These are phyloP conservation scores for Annulohypoxylon truncatum DNA, from an alignment of 2,329 filamentous ascomycete genomes.

Conservation along the genomic window DNA sequence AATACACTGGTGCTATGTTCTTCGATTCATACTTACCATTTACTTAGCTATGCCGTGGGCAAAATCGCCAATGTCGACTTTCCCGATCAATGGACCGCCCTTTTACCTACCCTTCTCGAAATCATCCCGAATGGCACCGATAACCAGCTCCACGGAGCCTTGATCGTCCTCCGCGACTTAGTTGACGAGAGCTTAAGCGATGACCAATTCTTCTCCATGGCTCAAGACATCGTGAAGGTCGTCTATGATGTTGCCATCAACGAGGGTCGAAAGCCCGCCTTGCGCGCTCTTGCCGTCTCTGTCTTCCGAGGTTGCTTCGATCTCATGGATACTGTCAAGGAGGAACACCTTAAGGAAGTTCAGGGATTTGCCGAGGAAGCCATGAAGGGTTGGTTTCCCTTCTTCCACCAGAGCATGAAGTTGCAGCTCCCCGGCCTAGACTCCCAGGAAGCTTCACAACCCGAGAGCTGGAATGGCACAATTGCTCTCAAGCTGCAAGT, in stretches of 20 bases:
- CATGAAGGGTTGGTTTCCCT: constrained; percentile 85
- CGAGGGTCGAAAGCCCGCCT: constrained; percentile 76
- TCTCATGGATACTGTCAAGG: constrained; percentile 95
- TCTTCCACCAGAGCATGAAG: constrained; percentile 85
- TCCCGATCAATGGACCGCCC: constrained; percentile 91
- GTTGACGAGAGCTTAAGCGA: constrained; percentile 95
- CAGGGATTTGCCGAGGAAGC: constrained; percentile 90
- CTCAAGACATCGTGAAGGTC: constrained; percentile 83
- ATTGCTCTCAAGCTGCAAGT: constrained; percentile 92
- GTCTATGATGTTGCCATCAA: constrained; percentile 86
- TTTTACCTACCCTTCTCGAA: constrained; percentile 82
- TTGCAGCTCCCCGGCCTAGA: constrained; percentile 76
- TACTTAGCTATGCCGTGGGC: constrained; percentile 76
- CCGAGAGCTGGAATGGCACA: constrained; percentile 80
- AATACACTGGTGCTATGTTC: neutral
- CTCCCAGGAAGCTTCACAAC: constrained; percentile 63
- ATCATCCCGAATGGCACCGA: constrained; percentile 82
- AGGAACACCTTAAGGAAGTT: constrained; percentile 87
- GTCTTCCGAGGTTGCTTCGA: constrained; percentile 95
- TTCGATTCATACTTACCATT: constrained; percentile 22
- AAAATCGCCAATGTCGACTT: constrained; percentile 96
- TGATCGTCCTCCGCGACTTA: constrained; percentile 88
- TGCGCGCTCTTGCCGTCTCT: constrained; percentile 87
- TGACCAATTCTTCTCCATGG: constrained; percentile 93
- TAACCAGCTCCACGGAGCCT: constrained; percentile 84